Evolutionary conservation across 106 monocot genomes (phyloP).

Genomic region (Dendrobium huoshanense): DNA sequence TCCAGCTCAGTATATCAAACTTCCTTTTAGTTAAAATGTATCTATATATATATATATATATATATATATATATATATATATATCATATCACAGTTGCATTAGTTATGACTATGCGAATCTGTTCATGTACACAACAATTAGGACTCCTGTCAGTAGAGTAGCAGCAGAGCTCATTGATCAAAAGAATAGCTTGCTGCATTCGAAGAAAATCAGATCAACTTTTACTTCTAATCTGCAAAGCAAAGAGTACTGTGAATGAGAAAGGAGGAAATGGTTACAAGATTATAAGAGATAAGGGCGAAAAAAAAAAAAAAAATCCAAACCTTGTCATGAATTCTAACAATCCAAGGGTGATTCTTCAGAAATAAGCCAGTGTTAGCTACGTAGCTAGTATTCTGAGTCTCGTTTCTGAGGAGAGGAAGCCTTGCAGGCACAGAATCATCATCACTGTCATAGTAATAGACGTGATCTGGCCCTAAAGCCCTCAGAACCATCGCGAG

Average conservation of each 20-base stretch:
- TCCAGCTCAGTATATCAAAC: too few relatives aligned
- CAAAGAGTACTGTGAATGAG: background rate
- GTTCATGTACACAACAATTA: background rate
- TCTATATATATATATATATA: too few relatives aligned
- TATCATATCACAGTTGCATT: background rate
- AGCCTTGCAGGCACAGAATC: slow-evolving; percentile 53
- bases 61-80: too few relatives aligned
- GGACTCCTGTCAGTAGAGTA: background rate
- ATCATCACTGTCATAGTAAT: slow-evolving; percentile 74
- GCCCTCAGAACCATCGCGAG: slow-evolving; percentile 59
- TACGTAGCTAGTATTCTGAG: slow-evolving; percentile 17
- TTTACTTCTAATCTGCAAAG: background rate
- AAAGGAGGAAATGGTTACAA: background rate
- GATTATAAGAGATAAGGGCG: background rate
- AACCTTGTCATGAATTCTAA: slow-evolving; percentile 26
- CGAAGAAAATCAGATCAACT: background rate
- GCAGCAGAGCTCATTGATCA: background rate
- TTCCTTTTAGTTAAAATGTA: too few relatives aligned
- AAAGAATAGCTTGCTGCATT: slow-evolving; percentile 6
- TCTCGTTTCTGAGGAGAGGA: slow-evolving; percentile 59
- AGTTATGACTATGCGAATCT: background rate
- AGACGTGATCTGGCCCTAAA: slow-evolving; percentile 52
- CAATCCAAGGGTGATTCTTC: slow-evolving; percentile 34
- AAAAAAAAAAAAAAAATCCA: background rate
- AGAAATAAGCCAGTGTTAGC: slow-evolving; percentile 13